Base-by-base conservation (phyloP, 2,329 filamentous ascomycete species). In the Sclerotinia spermophila region DNA sequence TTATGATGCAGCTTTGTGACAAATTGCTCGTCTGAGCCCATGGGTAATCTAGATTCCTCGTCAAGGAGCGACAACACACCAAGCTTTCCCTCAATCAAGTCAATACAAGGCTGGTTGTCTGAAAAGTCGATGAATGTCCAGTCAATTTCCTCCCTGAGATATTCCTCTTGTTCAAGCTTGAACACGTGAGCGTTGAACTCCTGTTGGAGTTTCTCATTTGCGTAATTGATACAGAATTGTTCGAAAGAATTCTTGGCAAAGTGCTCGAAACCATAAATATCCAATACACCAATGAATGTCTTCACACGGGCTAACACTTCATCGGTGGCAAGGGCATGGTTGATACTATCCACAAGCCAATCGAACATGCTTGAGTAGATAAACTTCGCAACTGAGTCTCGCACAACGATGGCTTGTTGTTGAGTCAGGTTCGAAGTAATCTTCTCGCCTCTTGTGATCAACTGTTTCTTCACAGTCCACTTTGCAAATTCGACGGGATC, bases 51-150 rank as follows among this genome's bases (percentile, higher is more conserved):
- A 27, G 95, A 98, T 81, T 99, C 96, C 83, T 99, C 96, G 77
- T 99, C 96, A 53, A 99, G 85, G 40, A 99, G 85, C 30, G 95
- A 93, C 74, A 99, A 82, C 67, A 99, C 92, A 81, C 96, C 96
- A 76, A 99, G 87, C 81, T 97, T 98, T 76, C 94, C 95, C 83
- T 99, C 96, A 76, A 99, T 99, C 68, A 99, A 84, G 81, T 99
- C 96, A 77, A 99, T 99, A 83, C 96, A 99, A 27, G 96, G 96
- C 83, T 99, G 96, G 78, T 99, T 99, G 82, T 99, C 96, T 8
- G 95, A 97, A 82, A 99, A 99, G 80, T 99, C 96, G 80, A 99
- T 99, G 80, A 99, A 99, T 15, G 92, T 97, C 96, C 96, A 99
- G 82, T 98, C 94, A 75, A 99, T 99, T 83, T 98, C 86, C 82